Base-by-base conservation (phyloP, 768 basidiomycete genomes). In the Leccinum obscurum region DNA sequence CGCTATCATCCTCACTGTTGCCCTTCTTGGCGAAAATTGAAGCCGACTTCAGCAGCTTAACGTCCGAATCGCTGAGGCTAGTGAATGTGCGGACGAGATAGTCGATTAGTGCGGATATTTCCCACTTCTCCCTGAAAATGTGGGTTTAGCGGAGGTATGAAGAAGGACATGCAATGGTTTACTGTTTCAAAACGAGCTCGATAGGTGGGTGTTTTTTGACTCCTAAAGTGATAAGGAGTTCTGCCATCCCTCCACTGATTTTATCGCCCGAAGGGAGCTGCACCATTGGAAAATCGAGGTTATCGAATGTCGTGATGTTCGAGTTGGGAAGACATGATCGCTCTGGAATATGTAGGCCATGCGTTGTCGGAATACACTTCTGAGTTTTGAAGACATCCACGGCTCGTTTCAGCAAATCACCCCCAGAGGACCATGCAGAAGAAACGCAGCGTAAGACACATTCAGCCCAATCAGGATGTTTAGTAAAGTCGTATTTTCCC, bases 401-500 rank as follows among this genome's bases (percentile, higher is more conserved):
- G 5, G 22, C 22, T 13, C 1, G 24, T 6, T 14, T 15, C 6
- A 11, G 6, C 6, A 24, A 6, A 22, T 49, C 48, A 9, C 22
- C 24, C 22, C 20, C 20, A 7, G 48, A 22, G 20, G 48, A 49
- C 24, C 20, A 49, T 0, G 82, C 81, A 17, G 87, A 82, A 1
- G 85, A 78, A 6, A 93, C 67, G 51, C 84, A 77, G 1, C 68
- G 68, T 9, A 95, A 76, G 3, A 95, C 87, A 48, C 83, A 83
- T 68, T 95, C 95, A 0, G 93, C 85, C 83, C 95, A 96, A 15
- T 75, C 67, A 0, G 89, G 74, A 1, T 89, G 91, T 10, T 73
- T 52, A 5, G 80, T 79, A 39, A 96, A 76, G 68, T 94, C 85
- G 58, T 83, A 80, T 44, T 84, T 83, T 0, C 72, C 65, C 24